Base-by-base conservation (phyloP, 176 grass and related monocot species). In the Carex pumila region DNA sequence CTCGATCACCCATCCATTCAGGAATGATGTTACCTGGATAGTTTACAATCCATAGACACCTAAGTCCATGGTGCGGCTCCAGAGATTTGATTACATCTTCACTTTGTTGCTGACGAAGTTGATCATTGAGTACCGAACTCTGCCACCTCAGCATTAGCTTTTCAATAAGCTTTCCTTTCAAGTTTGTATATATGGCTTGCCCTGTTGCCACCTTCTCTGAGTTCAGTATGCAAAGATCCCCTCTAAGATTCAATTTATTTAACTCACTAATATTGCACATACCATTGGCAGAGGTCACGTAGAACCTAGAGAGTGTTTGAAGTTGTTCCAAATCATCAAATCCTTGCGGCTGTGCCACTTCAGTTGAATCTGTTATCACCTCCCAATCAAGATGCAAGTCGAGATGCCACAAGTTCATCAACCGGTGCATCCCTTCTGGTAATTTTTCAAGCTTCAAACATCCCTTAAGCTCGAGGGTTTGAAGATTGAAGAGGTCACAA, bases 161-260 rank as follows among this genome's bases (percentile, higher is more conserved):
- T 7, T 84, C 50, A 66, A 94, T 71, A 45, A 86, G 57, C 14
- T 94, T 90, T 15, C 21, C 64, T 13, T 52, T 30, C 89, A 94
- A 85, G 84, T 89, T 86, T 8, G 83, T 85, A 11, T 71, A 65
- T 53, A 6, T 10, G 4, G 76, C 87, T 73, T 85, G 61, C 32
- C 12, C 37, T 12, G 11, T 3, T 7, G 50, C 80, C 15, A 41
- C 81, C 9, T 81, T 89, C 1, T 81, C 92, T 65, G 91, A 60
- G 39, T 90, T 94, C 21, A 84, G 73, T 39, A 94, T 78, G 63
- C 89, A 91, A 81, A 94, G 85, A 60, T 94, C 92, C 88, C 92
- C 92, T 34, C 83, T 80, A 45, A 91, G 76, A 30, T 89, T 84
- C 79, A 94, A 89, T 21, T 88, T 59, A 17, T 71, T 84, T 13